Percentiles rank a stretch among this genome's conserved stretches.
phyloP scores from a whole-genome alignment of 2,329 filamentous ascomycete species.

The Nemania sp. region DNA sequence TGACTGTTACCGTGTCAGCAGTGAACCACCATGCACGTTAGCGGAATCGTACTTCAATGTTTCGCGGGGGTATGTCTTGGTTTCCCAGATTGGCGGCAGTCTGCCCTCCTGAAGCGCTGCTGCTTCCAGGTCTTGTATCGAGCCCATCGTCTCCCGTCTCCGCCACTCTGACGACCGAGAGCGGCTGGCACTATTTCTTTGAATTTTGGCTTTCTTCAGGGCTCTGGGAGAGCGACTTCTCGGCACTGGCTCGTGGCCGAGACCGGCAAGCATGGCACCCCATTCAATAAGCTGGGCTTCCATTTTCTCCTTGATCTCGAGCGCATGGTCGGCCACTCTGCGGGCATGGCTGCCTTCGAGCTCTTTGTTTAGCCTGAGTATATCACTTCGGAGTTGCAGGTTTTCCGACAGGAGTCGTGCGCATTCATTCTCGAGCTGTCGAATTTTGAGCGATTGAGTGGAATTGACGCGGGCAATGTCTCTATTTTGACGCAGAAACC shows the following conservation, averaged over 20 bases:
- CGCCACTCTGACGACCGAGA: constrained; percentile 58
- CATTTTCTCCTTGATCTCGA: constrained; percentile 70
- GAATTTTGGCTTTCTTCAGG: constrained; percentile 47
- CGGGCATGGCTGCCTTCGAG: constrained; percentile 63
- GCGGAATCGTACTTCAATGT: constrained; percentile 62
- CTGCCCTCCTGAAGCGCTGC: constrained; percentile 56
- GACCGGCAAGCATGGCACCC: constrained; percentile 64
- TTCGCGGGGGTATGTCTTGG: constrained; percentile 66
- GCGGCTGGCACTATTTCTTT: constrained; percentile 46
- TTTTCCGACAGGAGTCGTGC: constrained; percentile 79
- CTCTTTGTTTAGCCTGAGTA: constrained; percentile 70
- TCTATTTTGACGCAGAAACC: constrained; percentile 80
- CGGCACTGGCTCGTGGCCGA: constrained; percentile 63
- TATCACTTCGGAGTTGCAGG: constrained; percentile 69
- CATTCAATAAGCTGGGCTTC: constrained; percentile 74
- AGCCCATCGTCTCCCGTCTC: constrained; percentile 54
- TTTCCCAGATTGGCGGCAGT: constrained; percentile 70
- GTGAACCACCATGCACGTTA: neutral
- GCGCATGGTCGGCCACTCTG: constrained; percentile 66
- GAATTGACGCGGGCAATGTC: constrained; percentile 82
- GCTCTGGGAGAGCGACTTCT: constrained; percentile 49
- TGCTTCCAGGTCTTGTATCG: constrained; percentile 50
- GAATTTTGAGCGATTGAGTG: constrained; percentile 74
- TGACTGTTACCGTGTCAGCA: constrained; percentile 47
- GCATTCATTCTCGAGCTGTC: constrained; percentile 74